phyloP scores from a whole-genome alignment of 225 moss, liverwort and hornwort species.

The Sphagnum tenellum region DNA sequence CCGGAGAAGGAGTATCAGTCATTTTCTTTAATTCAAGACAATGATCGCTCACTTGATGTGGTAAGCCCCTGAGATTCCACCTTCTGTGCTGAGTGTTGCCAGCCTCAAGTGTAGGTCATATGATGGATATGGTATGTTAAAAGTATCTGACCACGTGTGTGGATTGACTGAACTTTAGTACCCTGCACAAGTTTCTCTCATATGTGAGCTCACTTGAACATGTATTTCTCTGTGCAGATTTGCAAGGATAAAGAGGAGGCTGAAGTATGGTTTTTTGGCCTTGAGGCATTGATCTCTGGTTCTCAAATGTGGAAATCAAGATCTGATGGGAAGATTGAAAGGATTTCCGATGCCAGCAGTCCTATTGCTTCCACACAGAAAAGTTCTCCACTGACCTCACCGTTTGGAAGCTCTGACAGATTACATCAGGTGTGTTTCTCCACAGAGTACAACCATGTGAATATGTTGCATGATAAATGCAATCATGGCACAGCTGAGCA shows the following conservation, averaged over 20 bases:
- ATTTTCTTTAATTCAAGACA: constrained; percentile 76
- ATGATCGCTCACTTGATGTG: constrained; percentile 92
- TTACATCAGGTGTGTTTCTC: constrained; percentile 57
- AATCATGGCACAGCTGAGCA: too few relatives aligned
- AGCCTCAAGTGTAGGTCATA: too few relatives aligned
- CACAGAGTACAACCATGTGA: too few relatives aligned
- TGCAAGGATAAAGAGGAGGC: constrained; percentile 99
- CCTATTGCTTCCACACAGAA: constrained; percentile 57
- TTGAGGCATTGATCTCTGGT: constrained; percentile 78
- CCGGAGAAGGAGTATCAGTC: constrained; percentile 95
- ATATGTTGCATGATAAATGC: too few relatives aligned
- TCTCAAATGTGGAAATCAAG: constrained; percentile 58
- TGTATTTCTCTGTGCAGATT: constrained; percentile 39
- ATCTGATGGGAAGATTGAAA: constrained; percentile 8
- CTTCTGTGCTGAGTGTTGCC: too few relatives aligned
- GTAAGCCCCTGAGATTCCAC: constrained; percentile 20
- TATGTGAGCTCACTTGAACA: neutral
- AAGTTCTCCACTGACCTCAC: constrained; percentile 82
- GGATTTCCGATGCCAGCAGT: constrained; percentile 33
- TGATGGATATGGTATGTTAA: too few relatives aligned
- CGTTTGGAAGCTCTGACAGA: constrained; percentile 79
- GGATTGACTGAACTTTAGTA: too few relatives aligned
- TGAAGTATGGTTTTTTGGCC: constrained; percentile 97
- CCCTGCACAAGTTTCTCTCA: too few relatives aligned
- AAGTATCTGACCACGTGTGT: too few relatives aligned